Percentiles rank a stretch among this genome's conserved stretches.
Evolutionary conservation across 1,284 basidiomycete species (phyloP).

Genomic region (Fomitopsis schrenkii): DNA sequence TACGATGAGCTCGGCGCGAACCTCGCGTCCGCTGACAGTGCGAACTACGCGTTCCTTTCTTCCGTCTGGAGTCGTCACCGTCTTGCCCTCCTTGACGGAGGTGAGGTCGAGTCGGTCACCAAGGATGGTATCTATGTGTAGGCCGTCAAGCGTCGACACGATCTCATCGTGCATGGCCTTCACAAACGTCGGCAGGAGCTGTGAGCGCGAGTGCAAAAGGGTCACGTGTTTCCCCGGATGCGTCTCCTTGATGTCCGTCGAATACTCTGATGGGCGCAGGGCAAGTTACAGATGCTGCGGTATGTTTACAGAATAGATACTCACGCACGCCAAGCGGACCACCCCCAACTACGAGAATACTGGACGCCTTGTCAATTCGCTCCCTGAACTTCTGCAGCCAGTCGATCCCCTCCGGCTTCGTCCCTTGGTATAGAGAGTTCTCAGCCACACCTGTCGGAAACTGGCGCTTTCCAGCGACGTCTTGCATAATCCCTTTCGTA

Average conservation of each 20-base stretch:
- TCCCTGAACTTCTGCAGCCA: slow-evolving; percentile 47
- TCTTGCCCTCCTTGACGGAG: slow-evolving; percentile 27
- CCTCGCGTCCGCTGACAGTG: slow-evolving; percentile 53
- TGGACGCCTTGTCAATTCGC: slow-evolving; percentile 37
- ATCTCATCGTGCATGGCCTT: slow-evolving; percentile 51
- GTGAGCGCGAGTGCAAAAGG: slow-evolving; percentile 61
- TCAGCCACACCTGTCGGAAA: neutral
- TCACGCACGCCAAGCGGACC: slow-evolving; percentile 61
- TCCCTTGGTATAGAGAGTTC: slow-evolving; percentile 25
- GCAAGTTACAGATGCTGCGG: neutral
- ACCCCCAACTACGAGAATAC: slow-evolving; percentile 55
- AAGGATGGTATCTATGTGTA: slow-evolving; percentile 46
- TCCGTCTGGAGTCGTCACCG: slow-evolving; percentile 21
- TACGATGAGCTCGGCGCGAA: slow-evolving; percentile 63
- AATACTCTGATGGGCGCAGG: slow-evolving; percentile 44
- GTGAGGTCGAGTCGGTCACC: slow-evolving; percentile 51
- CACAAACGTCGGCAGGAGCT: slow-evolving; percentile 59
- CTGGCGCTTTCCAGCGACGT: neutral
- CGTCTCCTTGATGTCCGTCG: slow-evolving; percentile 62
- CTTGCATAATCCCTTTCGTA: slow-evolving; percentile 1
- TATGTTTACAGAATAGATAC: slow-evolving; percentile 17
- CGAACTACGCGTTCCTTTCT: slow-evolving; percentile 39
- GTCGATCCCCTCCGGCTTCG: slow-evolving; percentile 41
- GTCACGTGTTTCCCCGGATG: slow-evolving; percentile 58
- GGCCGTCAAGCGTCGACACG: slow-evolving; percentile 36